A percentile compares a stretch with the other conserved stretches of the same genome.
These are phyloP conservation scores for Erythrobasidium hasegawianum DNA, from an alignment of 1,284 basidiomycete species.

Conservation along the genomic window DNA sequence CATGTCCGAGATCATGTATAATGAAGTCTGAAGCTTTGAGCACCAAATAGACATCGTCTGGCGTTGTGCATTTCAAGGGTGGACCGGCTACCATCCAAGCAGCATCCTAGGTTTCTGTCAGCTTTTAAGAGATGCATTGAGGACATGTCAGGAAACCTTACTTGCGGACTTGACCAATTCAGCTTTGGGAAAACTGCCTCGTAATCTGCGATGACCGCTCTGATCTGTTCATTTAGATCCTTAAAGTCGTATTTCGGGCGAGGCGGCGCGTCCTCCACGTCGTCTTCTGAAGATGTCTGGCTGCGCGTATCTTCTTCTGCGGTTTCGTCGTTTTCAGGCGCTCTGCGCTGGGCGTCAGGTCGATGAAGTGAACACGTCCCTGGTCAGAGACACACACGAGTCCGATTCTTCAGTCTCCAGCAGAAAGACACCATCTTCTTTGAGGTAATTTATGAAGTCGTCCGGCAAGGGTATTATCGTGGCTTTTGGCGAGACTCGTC, in stretches of 20 bases:
- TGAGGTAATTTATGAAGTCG: constrained; percentile 68
- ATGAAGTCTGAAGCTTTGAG: constrained; percentile 92
- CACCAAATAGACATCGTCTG: constrained; percentile 84
- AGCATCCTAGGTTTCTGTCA: constrained; percentile 63
- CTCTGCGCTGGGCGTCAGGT: too few relatives aligned
- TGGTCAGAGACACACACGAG: constrained; percentile 37
- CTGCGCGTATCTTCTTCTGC: constrained; percentile 52
- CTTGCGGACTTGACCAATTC: constrained; percentile 87
- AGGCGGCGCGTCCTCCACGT: constrained; percentile 37
- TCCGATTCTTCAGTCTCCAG: constrained; percentile 70
- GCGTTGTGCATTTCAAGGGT: constrained; percentile 77
- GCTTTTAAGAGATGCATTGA: not conserved
- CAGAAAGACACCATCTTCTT: constrained; percentile 73
- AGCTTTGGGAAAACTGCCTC: constrained; percentile 90
- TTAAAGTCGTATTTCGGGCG: constrained; percentile 59
- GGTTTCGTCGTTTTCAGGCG: constrained; percentile 57
- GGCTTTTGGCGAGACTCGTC: constrained; percentile 67
- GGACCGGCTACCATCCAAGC: constrained; percentile 86
- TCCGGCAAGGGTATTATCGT: constrained; percentile 68
- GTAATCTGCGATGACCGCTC: constrained; percentile 64
- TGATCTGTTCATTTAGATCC: constrained; percentile 69
- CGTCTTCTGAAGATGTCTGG: constrained; percentile 50
- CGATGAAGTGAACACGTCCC: too few relatives aligned
- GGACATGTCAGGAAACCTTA: too few relatives aligned
- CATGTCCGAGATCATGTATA: constrained; percentile 67